Evolutionary conservation across 1,284 basidiomycete species (phyloP).

Genomic region (Apiotrichum sp.): DNA sequence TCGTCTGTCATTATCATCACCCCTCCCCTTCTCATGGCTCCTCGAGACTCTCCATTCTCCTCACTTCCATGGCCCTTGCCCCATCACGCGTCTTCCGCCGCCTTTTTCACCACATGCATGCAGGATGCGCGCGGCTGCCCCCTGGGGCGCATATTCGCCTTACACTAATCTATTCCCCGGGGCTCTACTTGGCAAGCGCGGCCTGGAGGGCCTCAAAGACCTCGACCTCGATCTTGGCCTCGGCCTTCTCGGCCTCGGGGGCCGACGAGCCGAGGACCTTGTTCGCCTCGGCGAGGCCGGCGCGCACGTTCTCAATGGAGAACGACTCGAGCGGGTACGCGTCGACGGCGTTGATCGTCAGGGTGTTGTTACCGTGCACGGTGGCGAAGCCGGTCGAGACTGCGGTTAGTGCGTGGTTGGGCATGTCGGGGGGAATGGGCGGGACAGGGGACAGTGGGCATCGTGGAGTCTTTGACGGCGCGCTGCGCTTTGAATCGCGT

Average conservation of each 20-base stretch:
- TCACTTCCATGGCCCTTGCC: no score
- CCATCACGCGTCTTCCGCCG: no score
- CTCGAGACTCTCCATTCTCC: background rate
- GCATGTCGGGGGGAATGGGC: background rate
- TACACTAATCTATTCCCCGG: background rate
- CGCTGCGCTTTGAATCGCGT: no score
- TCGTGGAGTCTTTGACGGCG: no score
- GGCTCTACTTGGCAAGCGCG: slow-evolving; percentile 51
- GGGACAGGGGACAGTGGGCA: background rate
- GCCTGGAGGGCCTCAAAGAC: slow-evolving; percentile 93
- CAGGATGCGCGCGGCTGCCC: no score
- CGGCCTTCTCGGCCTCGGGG: slow-evolving; percentile 86
- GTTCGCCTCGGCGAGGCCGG: slow-evolving; percentile 83
- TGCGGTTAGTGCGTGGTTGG: slow-evolving; percentile 41
- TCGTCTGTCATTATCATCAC: no score
- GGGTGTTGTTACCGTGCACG: slow-evolving; percentile 92
- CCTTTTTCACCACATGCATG: slow-evolving; percentile 7
- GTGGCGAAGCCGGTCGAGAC: slow-evolving; percentile 97
- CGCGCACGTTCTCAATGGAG: slow-evolving; percentile 59
- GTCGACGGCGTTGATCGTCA: slow-evolving; percentile 96
- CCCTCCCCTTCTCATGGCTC: no score
- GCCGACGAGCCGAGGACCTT: slow-evolving; percentile 74
- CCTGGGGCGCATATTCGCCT: background rate
- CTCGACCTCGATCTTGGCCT: slow-evolving; percentile 90
- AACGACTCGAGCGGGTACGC: slow-evolving; percentile 85